Evolutionary conservation across 805 yeast species (phyloP), one percentile per base, ranked within the genome.

Genomic region (Saturnispora sanitii): DNA sequence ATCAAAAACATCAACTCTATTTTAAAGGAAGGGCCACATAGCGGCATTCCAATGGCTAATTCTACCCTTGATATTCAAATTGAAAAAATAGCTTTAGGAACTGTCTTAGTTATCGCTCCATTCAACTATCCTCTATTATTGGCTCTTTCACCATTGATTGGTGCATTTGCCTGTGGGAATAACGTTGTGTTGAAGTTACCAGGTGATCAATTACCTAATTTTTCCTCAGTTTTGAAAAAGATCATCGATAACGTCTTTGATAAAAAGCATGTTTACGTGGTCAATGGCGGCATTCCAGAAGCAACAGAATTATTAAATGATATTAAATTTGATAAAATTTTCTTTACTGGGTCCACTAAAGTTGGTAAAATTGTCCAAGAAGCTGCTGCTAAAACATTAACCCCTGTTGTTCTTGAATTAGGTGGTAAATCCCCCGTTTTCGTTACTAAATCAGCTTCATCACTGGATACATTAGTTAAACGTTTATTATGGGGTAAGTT

Each of bases 401-500:
- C 94, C 1, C 96, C 96, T 1, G 71, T 72, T 9, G 61, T 82
- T 7, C 68, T 88, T 46, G 97, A 88, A 61, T 67, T 88, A 34
- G 96, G 97, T 40, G 97, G 97, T 4, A 90, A 90, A 59, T 80
- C 90, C 6, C 97, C 97, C 0, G 82, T 75, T 2, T 71, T 87
- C 50, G 64, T 88, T 9, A 44, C 54, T 3, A 33, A 44, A 13
- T 37, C 45, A 11, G 38, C 69, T 64, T 17, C 23, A 7, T 38
- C 47, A 5, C 50, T 77, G 28, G 53, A 60, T 8, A 58, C 63
- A 1, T 47, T 68, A 32, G 66, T 86, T 20, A 70, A 70, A 48
- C 73, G 96, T 60, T 62, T 85, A 13, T 69, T 71, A 1, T 84
- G 92, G 83, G 90, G 88, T 15, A 75, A 80, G 50, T 80, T 79